Conservation (phyloP, 495 filamentous ascomycete species). For the Apiosordaria backusii region DNA sequence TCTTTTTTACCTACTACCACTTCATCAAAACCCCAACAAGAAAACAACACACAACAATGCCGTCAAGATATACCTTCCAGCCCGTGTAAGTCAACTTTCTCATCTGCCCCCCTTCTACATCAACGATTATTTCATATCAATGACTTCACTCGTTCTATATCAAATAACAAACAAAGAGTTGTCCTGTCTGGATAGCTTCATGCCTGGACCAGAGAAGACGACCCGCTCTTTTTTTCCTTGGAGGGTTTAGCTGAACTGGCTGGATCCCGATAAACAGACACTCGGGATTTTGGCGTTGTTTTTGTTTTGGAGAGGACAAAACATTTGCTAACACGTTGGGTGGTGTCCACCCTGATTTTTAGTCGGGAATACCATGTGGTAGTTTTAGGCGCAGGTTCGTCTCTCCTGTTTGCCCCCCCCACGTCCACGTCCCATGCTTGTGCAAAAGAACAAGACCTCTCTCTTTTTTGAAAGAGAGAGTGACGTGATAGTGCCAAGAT, state of each 20-base stretch:
- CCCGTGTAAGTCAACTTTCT: conserved; percentile 28
- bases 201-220: neutral
- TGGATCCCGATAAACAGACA: neutral
- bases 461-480: neutral
- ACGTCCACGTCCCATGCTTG: neutral
- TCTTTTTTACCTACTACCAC: conserved; percentile 3
- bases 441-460: neutral
- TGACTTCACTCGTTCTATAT: too few relatives aligned
- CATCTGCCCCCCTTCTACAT: neutral
- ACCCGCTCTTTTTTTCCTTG: neutral
- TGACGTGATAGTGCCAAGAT: neutral
- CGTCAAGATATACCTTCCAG: conserved; percentile 29
- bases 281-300: conserved; percentile 5
- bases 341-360: conserved; percentile 4
- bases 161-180: neutral
- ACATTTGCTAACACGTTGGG: conserved; percentile 2
- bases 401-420: neutral
- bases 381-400: conserved; percentile 36
- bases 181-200: too few relatives aligned
- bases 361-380: conserved; percentile 38
- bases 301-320: neutral
- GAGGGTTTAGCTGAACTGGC: neutral
- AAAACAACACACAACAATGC: conserved; percentile 21
- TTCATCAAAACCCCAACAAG: neutral
- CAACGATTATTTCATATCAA: neutral